Evolutionary conservation across 192 early-diverging fungal species (phyloP).

Genomic region (Coemansia sp.): DNA sequence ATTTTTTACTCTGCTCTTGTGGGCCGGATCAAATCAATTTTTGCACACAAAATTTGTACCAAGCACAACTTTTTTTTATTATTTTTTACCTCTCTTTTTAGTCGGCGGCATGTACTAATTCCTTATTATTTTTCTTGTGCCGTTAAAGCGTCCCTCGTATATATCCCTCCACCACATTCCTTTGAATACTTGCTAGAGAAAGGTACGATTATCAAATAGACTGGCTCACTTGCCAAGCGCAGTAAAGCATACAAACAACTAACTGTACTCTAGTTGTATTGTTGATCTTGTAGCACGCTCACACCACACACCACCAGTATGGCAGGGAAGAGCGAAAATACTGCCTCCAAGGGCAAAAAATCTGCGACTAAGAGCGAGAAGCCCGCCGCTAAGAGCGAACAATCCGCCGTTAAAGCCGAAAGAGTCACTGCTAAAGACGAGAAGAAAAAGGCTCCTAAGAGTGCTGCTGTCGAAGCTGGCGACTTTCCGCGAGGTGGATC

Average conservation of each 20-base stretch:
- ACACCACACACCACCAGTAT: conserved; percentile 5
- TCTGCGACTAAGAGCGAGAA: not conserved
- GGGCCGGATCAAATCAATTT: not conserved
- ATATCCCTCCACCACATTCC: not conserved
- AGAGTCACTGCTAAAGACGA: conserved; percentile 3
- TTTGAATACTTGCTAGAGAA: conserved; percentile 1
- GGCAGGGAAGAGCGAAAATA: conserved; percentile 25
- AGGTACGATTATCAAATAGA: not conserved
- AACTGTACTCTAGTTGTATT: not conserved
- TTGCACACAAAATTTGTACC: not conserved
- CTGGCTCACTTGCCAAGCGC: not conserved
- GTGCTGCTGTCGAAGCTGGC: conserved; percentile 40
- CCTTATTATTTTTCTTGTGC: not conserved
- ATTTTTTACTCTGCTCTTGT: not conserved
- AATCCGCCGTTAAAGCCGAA: not conserved
- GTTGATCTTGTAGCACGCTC: conserved; percentile 7
- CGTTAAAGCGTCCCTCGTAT: not conserved
- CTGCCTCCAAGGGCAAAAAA: conserved; percentile 6
- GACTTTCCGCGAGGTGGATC: conserved; percentile 90
- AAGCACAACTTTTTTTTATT: not conserved
- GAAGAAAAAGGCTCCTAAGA: conserved; percentile 26
- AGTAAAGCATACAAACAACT: not conserved
- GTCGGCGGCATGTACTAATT: not conserved
- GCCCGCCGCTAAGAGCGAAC: not conserved
- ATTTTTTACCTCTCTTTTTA: not conserved